Percentiles rank a stretch among this genome's conserved stretches.
phyloP scores from a whole-genome alignment of 2,329 filamentous ascomycete genomes.

The Albifimbria verrucaria region DNA sequence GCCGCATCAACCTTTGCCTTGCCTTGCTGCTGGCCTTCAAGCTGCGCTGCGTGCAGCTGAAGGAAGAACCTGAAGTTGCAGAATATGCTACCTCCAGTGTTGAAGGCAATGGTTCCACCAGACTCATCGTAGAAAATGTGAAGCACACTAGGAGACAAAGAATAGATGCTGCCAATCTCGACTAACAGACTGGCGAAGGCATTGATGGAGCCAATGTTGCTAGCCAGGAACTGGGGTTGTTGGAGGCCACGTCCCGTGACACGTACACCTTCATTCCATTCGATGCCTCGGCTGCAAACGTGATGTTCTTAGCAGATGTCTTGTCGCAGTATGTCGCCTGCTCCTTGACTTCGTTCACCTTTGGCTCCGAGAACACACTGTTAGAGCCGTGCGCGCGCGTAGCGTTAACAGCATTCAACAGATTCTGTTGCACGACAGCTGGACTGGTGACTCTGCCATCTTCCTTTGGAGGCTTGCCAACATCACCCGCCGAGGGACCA shows the following conservation, averaged over 20 bases:
- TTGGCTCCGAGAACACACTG: conserved; percentile 68
- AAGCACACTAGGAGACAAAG: conserved; percentile 62
- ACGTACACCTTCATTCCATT: conserved; percentile 74
- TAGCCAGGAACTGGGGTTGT: conserved; percentile 54
- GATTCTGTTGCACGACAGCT: conserved; percentile 62
- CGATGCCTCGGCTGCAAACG: conserved; percentile 65
- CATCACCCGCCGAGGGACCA: conserved; percentile 10
- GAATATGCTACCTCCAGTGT: conserved; percentile 81
- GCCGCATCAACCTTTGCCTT: conserved; percentile 64
- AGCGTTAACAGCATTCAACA: conserved; percentile 74
- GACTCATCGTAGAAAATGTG: conserved; percentile 84
- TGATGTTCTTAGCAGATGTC: conserved; percentile 69
- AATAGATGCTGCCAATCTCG: conserved; percentile 70
- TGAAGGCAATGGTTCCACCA: conserved; percentile 89
- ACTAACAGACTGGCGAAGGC: conserved; percentile 66
- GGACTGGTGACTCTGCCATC: conserved; percentile 57
- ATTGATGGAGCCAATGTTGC: conserved; percentile 61
- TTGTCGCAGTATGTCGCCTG: conserved; percentile 84
- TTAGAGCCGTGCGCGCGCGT: conserved; percentile 74
- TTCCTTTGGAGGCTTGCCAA: conserved; percentile 28
- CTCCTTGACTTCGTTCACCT: conserved; percentile 72
- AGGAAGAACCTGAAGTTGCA: conserved; percentile 89
- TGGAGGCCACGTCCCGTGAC: conserved; percentile 46
- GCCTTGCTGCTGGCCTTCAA: conserved; percentile 29
- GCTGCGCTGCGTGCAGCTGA: conserved; percentile 64